Base-by-base conservation (phyloP, 2,329 filamentous ascomycete species). In the Aulographum hederae region DNA sequence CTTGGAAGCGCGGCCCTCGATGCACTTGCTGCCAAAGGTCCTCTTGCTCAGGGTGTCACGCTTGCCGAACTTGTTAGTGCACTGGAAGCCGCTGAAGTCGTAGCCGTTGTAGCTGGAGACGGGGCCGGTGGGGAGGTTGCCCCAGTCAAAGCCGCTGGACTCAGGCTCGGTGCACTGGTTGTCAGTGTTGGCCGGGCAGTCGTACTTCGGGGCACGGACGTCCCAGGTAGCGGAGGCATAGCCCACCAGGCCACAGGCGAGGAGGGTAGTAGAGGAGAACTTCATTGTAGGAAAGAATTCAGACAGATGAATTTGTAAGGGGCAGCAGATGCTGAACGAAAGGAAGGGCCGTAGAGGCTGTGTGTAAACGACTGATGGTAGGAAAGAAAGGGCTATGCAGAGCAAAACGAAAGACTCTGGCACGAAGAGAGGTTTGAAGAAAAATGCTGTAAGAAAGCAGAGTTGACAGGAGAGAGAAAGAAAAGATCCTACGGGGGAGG, bases 151-250 rank as follows among this genome's bases (percentile, higher is more conserved):
- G 31, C 82, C 84, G 15, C 46, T 41, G 39, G 65, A 56, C 58
- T 91, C 79, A 41, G 72, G 54, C n/a, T 65, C 51, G 36, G 67
- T 71, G 57, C 86, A 94, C 45, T 75, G 56, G 61, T 89, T 89
- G 60, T 81, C 60, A 46, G 67, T 71, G 64, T 79, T 82, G 36
- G 59, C 56, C 10, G 82, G 81, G 52, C 65, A 76, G 30, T 61
- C 61, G 63, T 73, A 91, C 37, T 61, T 52, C 30, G 53, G 45
- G 34, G 61, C 58, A 39, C 60, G 54, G 36, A 56, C 53, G 38
- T 53, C 48, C 63, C 67, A 74, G 43, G 27, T 28, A n/a, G 27
- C 27, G 10, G 10, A 14, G 15, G 16, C 27, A 10, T 28, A 10
- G 27, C 8, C 27, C 8, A 16, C 27, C 27, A 28, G 27, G 10